Evolutionary conservation across 2,329 filamentous ascomycete species (phyloP).

Genomic region (Sporothrix dimorphospora): DNA sequence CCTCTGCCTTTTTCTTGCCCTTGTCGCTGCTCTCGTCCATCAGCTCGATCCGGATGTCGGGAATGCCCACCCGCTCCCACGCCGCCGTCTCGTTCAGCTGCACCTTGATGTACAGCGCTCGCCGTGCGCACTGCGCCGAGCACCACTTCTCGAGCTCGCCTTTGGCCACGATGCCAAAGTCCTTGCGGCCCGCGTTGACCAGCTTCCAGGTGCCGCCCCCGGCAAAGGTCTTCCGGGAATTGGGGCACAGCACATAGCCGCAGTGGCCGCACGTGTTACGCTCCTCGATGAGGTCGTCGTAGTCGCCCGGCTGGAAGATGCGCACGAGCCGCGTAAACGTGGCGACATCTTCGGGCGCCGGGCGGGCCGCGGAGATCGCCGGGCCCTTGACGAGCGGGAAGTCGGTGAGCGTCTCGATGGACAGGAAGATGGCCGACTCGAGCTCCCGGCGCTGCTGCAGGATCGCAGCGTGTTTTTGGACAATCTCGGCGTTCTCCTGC

Average conservation of each 20-base stretch:
- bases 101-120: constrained; percentile 83
- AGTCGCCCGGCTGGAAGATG: constrained; percentile 83
- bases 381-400: constrained; percentile 48
- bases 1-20: constrained; percentile 40
- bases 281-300: constrained; percentile 85
- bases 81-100: constrained; percentile 85
- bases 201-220: constrained; percentile 70
- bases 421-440: constrained; percentile 72
- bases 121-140: constrained; percentile 73
- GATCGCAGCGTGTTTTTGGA: constrained; percentile 78
- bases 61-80: constrained; percentile 73
- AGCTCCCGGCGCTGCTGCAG: constrained; percentile 82
- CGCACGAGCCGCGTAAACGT: constrained; percentile 68
- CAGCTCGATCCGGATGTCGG: constrained; percentile 61
- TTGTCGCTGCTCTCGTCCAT: constrained; percentile 63
- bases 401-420: constrained; percentile 71
- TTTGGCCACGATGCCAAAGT: constrained; percentile 69
- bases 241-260: constrained; percentile 79
- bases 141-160: constrained; percentile 87
- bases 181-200: constrained; percentile 54
- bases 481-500: constrained; percentile 60
- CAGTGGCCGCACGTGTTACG: constrained; percentile 82
- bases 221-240: constrained; percentile 60
- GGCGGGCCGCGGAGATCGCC: constrained; percentile 48
- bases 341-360: constrained; percentile 61